These are phyloP conservation scores for Monosporascus ibericus DNA, from an alignment of 2,329 filamentous ascomycete genomes.

Conservation along the genomic window DNA sequence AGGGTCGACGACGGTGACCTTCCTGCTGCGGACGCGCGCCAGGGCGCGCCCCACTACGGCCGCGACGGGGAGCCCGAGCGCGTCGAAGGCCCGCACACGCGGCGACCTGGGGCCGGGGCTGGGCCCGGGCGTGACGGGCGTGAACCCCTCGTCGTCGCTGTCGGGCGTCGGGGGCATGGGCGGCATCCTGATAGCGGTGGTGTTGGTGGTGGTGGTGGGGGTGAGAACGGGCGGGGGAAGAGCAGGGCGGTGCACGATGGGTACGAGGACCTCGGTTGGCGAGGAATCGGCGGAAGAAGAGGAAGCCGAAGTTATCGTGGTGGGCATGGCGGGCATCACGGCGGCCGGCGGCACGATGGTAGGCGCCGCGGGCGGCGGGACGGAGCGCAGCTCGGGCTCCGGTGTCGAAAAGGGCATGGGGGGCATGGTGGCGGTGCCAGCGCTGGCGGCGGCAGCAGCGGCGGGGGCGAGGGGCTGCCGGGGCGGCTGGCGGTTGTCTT, in stretches of 20 bases:
- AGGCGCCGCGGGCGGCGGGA: background rate
- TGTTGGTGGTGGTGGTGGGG: constrained; percentile 3
- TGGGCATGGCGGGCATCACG: background rate
- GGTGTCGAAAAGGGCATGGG: constrained; percentile 2
- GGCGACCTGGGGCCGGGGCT: constrained; percentile 14
- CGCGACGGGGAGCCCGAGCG: constrained; percentile 21
- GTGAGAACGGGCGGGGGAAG: constrained; percentile 10
- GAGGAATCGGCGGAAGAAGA: background rate
- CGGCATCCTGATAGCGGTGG: constrained; percentile 6
- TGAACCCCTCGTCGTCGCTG: constrained; percentile 20
- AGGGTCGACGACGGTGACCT: constrained; percentile 2
- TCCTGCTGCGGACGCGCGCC: constrained; percentile 12
- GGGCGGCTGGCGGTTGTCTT: constrained; percentile 1
- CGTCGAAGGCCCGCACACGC: constrained; percentile 19
- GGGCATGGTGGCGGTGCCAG: constrained; percentile 7
- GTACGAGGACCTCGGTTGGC: constrained; percentile 19
- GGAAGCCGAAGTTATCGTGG: background rate
- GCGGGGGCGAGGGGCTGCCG: background rate
- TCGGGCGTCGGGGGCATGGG: constrained; percentile 15
- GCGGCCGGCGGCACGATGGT: background rate
- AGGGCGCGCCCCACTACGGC: background rate
- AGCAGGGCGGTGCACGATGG: constrained; percentile 18
- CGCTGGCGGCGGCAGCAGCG: constrained; percentile 6
- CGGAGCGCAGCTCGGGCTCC: background rate
- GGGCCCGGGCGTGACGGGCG: constrained; percentile 20